Evolutionary conservation across 768 basidiomycete species (phyloP), one percentile per base, ranked within the genome.

Genomic region (Sporobolomyces phaffii): DNA sequence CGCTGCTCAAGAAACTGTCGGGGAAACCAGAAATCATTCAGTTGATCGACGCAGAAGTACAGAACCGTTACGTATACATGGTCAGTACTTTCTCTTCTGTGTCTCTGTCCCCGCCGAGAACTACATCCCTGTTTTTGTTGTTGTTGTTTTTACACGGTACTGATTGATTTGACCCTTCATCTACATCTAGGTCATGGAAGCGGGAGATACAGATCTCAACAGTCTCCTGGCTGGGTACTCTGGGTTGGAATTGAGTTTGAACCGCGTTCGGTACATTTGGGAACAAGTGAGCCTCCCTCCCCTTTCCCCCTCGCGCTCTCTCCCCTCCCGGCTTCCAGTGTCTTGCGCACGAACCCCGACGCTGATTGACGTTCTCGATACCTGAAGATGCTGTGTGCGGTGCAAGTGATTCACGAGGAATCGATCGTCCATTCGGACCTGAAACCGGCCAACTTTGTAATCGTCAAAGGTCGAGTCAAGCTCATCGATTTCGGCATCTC

Each of bases 401-500:
- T 99, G n/a, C 89, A 96, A 64, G 87, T 97, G 61, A 94, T 97
- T 59, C 94, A 99, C 75, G 90, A 94, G 70, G 92, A 96, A 79
- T 94, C 94, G 79, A 96, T 99, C 68, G 94, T 99, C 3, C 94
- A 99, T 78, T 94, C 93, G 24, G 94, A 99, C 78, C 82, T 98
- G 61, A 99, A 99, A 77, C 94, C 94, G 9, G 94, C 96, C 5
- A 99, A 99, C 78, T 99, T 99, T 72, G 93, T 99, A 26, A 82
- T 99, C 34, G 94, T 98, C 62, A 86, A 87, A 64, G 94, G 94
- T 8, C 88, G 91, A 72, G 81, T 99, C 62, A 99, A 99, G 82
- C 80, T 99, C 69, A 99, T 99, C 72, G 94, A 99, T 77, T 99
- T 99, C 75, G 94, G 94, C n/a, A 99, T 99, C 74, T 93, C 94